These are phyloP conservation scores for Dryadomyces sulphureus DNA, from an alignment of 2,329 filamentous ascomycete genomes.

Conservation along the genomic window DNA sequence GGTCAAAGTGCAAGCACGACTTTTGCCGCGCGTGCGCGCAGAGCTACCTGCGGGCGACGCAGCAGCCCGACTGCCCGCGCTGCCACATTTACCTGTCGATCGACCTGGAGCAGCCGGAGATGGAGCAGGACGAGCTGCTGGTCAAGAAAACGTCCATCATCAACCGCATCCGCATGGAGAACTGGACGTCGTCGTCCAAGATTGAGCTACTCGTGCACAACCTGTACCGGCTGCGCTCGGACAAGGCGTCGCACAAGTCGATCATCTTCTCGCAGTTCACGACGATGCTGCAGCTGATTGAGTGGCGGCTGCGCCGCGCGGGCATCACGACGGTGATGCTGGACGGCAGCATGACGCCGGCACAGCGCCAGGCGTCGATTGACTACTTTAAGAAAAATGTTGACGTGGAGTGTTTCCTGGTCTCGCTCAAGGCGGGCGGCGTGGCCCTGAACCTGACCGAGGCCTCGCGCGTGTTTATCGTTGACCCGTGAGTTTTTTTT, in stretches of 20 bases:
- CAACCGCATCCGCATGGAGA: conserved; percentile 96
- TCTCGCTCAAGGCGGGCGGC: conserved; percentile 89
- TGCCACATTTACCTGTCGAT: conserved; percentile 86
- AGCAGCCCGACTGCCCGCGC: conserved; percentile 66
- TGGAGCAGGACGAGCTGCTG: conserved; percentile 74
- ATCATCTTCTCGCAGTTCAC: conserved; percentile 98
- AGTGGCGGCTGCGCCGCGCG: conserved; percentile 91
- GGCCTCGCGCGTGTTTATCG: conserved; percentile 86
- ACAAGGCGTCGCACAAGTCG: conserved; percentile 87
- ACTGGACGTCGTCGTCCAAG: conserved; percentile 97
- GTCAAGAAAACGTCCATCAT: conserved; percentile 96
- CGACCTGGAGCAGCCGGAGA: conserved; percentile 87
- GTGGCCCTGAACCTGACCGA: conserved; percentile 93
- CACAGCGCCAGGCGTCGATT: conserved; percentile 84
- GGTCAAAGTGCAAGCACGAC: conserved; percentile 83
- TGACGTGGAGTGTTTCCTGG: conserved; percentile 88
- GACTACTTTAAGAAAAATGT: conserved; percentile 94
- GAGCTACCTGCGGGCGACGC: conserved; percentile 66
- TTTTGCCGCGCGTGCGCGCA: conserved; percentile 74
- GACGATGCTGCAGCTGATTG: conserved; percentile 90
- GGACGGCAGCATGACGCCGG: conserved; percentile 91
- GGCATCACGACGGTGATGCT: conserved; percentile 98
- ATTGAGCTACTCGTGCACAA: conserved; percentile 95
- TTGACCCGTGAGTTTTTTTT: conserved; percentile 60
- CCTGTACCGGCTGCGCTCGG: conserved; percentile 77